Evolutionary conservation across 2,329 filamentous ascomycete genomes (phyloP).

Genomic region (Claviceps maximensis): DNA sequence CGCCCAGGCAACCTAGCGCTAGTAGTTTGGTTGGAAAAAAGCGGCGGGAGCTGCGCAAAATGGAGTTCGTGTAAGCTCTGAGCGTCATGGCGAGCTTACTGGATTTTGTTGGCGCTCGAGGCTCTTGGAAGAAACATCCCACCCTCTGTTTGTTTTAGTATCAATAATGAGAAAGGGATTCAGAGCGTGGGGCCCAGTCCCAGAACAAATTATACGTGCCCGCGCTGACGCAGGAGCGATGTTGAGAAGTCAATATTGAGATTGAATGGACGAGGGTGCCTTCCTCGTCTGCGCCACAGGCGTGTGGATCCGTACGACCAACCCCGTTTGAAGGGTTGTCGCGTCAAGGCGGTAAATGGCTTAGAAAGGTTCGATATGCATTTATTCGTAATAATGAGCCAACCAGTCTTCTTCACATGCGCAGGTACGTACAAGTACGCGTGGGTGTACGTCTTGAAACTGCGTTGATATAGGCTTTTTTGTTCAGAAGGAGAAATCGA

Average conservation of each 20-base stretch:
- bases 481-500: no score
- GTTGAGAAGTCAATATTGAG: background rate
- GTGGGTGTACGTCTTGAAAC: no score
- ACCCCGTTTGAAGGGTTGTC: constrained; percentile 3
- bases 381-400: background rate
- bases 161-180: background rate
- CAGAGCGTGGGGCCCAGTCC: background rate
- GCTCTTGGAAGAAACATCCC: background rate
- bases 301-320: background rate
- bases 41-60: background rate
- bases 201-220: background rate
- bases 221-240: no score
- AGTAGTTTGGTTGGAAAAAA: background rate
- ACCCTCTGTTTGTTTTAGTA: background rate
- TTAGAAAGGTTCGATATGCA: background rate
- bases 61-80: background rate
- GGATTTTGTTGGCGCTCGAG: background rate
- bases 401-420: no score
- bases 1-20: background rate
- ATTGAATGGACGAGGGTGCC: background rate
- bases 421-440: no score
- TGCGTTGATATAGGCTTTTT: no score
- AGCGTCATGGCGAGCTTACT: background rate
- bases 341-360: background rate
- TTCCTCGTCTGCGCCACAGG: constrained; percentile 2